These are phyloP conservation scores for Mrakia hoshinonis DNA, from an alignment of 768 basidiomycete species.

Conservation along the genomic window DNA sequence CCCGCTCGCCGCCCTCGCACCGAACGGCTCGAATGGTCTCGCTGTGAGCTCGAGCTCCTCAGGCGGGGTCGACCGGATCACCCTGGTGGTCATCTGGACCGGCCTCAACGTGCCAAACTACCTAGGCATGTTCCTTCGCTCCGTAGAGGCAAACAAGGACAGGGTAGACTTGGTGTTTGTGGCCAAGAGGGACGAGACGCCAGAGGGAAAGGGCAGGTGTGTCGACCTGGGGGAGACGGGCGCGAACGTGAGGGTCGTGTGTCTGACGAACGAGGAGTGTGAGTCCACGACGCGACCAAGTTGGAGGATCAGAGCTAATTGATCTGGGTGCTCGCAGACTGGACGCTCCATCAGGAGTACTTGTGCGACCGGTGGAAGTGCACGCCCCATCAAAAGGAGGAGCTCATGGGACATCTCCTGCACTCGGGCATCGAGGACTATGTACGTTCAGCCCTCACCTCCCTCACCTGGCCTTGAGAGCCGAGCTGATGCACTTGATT, in stretches of 20 bases:
- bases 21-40: not conserved
- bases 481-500: not conserved
- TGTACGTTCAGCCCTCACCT: not conserved
- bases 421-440: not conserved
- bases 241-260: constrained; percentile 6
- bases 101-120: constrained; percentile 14
- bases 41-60: not conserved
- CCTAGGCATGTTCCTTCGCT: constrained; percentile 16
- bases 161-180: constrained; percentile 26
- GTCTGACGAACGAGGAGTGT: constrained; percentile 20
- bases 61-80: constrained; percentile 3
- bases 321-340: not conserved
- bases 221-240: constrained; percentile 18
- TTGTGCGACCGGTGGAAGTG: constrained; percentile 17
- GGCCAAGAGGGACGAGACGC: constrained; percentile 5
- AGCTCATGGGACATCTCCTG: not conserved
- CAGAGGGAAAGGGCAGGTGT: constrained; percentile 2
- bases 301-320: not conserved
- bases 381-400: not conserved
- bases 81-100: constrained; percentile 24
- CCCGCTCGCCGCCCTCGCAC: not conserved
- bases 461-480: not conserved
- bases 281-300: not conserved
- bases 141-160: constrained; percentile 12
- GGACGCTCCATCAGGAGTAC: constrained; percentile 22